Percentiles rank a stretch among this genome's conserved stretches.
These are phyloP conservation scores for Strigomonas galati DNA, from an alignment of 208 protist genomes.

Conservation along the genomic window DNA sequence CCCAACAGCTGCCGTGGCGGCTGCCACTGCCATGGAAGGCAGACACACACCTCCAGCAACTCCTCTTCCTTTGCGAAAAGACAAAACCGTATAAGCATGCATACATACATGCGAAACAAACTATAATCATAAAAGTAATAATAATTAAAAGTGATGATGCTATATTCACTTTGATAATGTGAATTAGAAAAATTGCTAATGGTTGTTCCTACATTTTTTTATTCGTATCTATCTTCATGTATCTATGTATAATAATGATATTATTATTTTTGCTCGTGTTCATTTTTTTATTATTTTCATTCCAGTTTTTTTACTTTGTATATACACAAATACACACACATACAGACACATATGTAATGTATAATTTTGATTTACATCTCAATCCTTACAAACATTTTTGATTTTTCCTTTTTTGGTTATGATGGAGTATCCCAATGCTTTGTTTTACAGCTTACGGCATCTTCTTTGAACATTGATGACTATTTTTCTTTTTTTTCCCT, in stretches of 20 bases:
- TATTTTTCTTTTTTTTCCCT: slow-evolving; percentile 4
- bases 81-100: not conserved
- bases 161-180: not conserved
- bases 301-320: not conserved
- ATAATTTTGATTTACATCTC: not conserved
- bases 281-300: slow-evolving; percentile 6
- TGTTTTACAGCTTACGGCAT: too few relatives aligned
- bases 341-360: not conserved
- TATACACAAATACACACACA: not conserved
- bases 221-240: not conserved
- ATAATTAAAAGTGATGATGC: not conserved
- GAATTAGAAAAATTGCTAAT: not conserved
- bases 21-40: too few relatives aligned
- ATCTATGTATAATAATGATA: not conserved
- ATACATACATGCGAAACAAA: not conserved
- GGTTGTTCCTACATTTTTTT: not conserved
- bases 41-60: too few relatives aligned
- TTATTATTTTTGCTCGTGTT: slow-evolving; percentile 21
- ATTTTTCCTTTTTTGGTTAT: too few relatives aligned
- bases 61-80: too few relatives aligned
- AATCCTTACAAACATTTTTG: too few relatives aligned
- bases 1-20: too few relatives aligned
- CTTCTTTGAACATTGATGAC: not conserved
- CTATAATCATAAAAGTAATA: not conserved
- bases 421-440: too few relatives aligned